phyloP scores from a whole-genome alignment of 306 rosid species.

The Parietaria judaica region DNA sequence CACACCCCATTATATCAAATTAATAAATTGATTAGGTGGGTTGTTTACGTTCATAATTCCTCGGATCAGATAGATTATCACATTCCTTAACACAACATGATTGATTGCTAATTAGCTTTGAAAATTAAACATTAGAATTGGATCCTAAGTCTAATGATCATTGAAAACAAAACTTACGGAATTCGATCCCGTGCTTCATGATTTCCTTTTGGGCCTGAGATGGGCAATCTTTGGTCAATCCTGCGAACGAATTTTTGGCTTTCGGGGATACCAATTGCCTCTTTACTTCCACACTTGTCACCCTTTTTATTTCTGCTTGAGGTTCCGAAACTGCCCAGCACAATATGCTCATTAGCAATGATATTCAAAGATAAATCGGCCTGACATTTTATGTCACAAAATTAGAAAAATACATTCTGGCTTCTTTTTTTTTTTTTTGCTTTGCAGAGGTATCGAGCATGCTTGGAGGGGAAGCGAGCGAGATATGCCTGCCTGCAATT shows the following conservation, averaged over 20 bases:
- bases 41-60: too few relatives aligned
- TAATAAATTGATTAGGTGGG: too few relatives aligned
- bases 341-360: neutral
- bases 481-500: too few relatives aligned
- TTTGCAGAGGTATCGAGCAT: too few relatives aligned
- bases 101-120: too few relatives aligned
- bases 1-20: too few relatives aligned
- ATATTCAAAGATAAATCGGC: neutral
- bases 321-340: constrained; percentile 22
- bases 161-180: constrained; percentile 3
- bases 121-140: too few relatives aligned
- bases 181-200: constrained; percentile 39
- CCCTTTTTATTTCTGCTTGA: constrained; percentile 7
- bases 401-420: neutral
- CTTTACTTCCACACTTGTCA: constrained; percentile 19
- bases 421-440: too few relatives aligned
- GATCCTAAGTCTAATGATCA: too few relatives aligned
- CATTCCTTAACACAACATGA: too few relatives aligned
- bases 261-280: neutral
- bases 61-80: too few relatives aligned
- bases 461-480: too few relatives aligned
- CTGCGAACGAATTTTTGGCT: constrained; percentile 2
- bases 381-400: neutral
- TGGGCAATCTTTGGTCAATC: constrained; percentile 16
- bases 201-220: constrained; percentile 24